Base-by-base conservation (phyloP, 257 asterid species). In the Plantago ovata region DNA sequence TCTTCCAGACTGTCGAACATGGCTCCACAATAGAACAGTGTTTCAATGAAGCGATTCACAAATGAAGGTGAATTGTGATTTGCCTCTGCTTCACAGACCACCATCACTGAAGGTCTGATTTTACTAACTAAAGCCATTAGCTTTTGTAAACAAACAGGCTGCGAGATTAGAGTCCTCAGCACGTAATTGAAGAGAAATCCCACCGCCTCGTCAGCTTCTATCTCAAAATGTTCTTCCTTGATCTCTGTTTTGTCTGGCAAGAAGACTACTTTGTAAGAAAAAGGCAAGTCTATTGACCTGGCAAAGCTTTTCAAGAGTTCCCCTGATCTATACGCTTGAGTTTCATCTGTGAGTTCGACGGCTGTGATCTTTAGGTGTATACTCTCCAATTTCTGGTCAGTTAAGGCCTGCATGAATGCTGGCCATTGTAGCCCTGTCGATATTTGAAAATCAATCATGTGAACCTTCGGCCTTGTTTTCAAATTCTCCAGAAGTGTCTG, bases 21-120 rank as follows among this genome's bases (percentile, higher is more conserved):
- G n/a, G 72, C 79, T 15, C 72, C 58, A 9, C 60, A 74, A 38
- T 38, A 69, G 69, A 73, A 73, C 13, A 74, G 49, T 7, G 79
- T 57, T 32, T 74, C 79, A 6, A 64, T 50, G 75, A 73, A 74
- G 0, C 76, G 56, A 39, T 62, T 54, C 49, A 56, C 68, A 13
- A 74, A 74, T 18, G 72, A 32, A 42, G 76, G 80, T 1, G 80
- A 74, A 41, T 74, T 74, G 38, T 65, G 62, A 56, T 74, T 70
- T 10, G 68, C 73, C 51, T 74, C 76, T 14, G 47, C 67, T 57
- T 74, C 76, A 14, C 19, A 8, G 9, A 74, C 72, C 61, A 70
- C 67, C 61, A 70, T 47, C 28, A 70, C 13, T 13, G 64, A 45
- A 33, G 76, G 80, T 13, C 62, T 60, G 41, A 74, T 28, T 64